phyloP scores from a whole-genome alignment of 768 basidiomycete species.

The Leccinellum luteum region DNA sequence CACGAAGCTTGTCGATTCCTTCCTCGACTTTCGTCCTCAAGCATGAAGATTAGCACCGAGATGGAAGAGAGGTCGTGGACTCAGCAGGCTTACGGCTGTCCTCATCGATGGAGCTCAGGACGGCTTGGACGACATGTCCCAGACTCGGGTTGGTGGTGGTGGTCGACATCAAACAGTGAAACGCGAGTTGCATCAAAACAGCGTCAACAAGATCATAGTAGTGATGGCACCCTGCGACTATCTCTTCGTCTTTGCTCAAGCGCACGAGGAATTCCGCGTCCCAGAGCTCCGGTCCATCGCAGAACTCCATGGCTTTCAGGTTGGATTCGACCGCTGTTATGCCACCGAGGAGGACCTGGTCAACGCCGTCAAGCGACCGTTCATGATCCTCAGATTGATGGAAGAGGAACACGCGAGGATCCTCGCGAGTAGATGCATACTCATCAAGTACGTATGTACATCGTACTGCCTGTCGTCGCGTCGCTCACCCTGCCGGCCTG shows the following conservation, averaged over 20 bases:
- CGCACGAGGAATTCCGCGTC: constrained; percentile 77
- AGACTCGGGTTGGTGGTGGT: constrained; percentile 14
- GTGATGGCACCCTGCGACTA: constrained; percentile 35
- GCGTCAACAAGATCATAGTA: neutral
- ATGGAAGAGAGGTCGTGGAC: neutral
- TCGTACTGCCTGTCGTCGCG: too few species aligned
- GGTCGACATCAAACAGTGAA: constrained; percentile 17
- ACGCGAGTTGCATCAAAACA: neutral
- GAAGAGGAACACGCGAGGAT: constrained; percentile 68
- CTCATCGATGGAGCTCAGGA: constrained; percentile 33
- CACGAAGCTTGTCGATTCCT: constrained; percentile 50
- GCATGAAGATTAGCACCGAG: neutral
- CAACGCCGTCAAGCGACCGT: constrained; percentile 52
- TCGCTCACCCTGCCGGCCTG: neutral
- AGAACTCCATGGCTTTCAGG: constrained; percentile 64
- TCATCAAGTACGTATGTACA: constrained; percentile 64
- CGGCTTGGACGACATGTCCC: constrained; percentile 28
- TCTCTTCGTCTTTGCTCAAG: constrained; percentile 77
- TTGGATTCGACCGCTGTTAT: constrained; percentile 43
- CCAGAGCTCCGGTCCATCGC: constrained; percentile 80
- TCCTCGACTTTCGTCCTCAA: constrained; percentile 41
- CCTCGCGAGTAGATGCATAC: constrained; percentile 75
- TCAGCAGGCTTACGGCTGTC: constrained; percentile 29
- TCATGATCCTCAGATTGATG: constrained; percentile 68
- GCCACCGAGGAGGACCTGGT: constrained; percentile 42